These are phyloP conservation scores for Candida insectalens DNA, from an alignment of 805 yeast genomes.

Conservation along the genomic window DNA sequence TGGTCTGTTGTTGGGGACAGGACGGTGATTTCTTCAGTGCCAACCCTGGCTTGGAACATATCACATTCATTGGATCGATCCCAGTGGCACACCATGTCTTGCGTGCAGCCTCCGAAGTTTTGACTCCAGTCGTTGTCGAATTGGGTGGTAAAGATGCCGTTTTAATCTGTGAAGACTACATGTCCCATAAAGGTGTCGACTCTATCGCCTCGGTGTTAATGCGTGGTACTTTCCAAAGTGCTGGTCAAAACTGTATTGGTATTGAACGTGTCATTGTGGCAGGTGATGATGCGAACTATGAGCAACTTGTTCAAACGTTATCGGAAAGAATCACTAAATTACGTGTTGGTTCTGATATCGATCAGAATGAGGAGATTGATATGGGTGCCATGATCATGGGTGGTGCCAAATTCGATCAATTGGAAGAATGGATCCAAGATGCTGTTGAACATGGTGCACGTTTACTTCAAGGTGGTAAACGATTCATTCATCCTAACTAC, in stretches of 20 bases:
- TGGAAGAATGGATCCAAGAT: slow-evolving; percentile 59
- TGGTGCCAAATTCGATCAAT: slow-evolving; percentile 55
- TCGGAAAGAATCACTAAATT: slow-evolving; percentile 47
- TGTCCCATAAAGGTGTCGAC: slow-evolving; percentile 34
- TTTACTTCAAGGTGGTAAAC: slow-evolving; percentile 71
- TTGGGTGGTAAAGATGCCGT: slow-evolving; percentile 95
- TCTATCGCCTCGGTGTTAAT: slow-evolving; percentile 68
- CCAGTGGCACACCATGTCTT: slow-evolving; percentile 88
- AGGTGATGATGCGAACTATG: slow-evolving; percentile 50
- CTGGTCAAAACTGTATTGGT: slow-evolving; percentile 98
- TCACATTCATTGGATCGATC: slow-evolving; percentile 93
- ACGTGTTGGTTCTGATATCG: slow-evolving; percentile 85
- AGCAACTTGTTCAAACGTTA: slow-evolving; percentile 46
- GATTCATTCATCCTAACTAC: slow-evolving; percentile 78
- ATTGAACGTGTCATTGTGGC: slow-evolving; percentile 87
- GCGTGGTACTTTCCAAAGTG: slow-evolving; percentile 95
- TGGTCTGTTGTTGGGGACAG: slow-evolving; percentile 77
- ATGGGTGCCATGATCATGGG: slow-evolving; percentile 90
- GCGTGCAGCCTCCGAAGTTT: slow-evolving; percentile 69
- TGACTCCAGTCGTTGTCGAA: slow-evolving; percentile 93
- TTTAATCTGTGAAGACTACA: slow-evolving; percentile 73
- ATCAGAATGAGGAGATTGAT: slow-evolving; percentile 82
- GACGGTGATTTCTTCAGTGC: slow-evolving; percentile 80
- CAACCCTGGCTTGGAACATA: slow-evolving; percentile 74
- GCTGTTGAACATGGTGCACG: slow-evolving; percentile 80